phyloP scores from a whole-genome alignment of 345 rosid species.

The Dovyalis caffra region DNA sequence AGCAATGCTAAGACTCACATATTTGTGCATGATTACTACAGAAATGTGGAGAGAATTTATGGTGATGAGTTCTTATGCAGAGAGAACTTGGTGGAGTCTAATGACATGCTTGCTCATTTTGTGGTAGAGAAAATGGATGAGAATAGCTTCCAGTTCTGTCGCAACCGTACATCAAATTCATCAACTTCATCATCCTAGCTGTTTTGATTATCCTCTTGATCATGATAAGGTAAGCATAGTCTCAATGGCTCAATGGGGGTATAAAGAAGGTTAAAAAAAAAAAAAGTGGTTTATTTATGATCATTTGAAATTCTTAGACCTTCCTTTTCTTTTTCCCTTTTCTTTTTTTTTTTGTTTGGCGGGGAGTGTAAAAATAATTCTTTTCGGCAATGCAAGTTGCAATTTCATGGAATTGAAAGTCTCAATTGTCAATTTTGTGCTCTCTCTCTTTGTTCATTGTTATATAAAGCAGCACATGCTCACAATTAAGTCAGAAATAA shows the following conservation, averaged over 20 bases:
- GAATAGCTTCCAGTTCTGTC: constrained; percentile 54
- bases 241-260: constrained; percentile 1
- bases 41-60: constrained; percentile 67
- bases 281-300: constrained; percentile 16
- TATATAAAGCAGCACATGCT: too few relatives aligned
- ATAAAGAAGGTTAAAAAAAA: neutral
- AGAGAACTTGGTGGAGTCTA: constrained; percentile 68
- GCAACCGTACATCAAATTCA: constrained; percentile 26
- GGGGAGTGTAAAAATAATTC: constrained; percentile 19
- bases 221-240: neutral
- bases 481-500: neutral
- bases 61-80: constrained; percentile 88
- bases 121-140: constrained; percentile 77
- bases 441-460: neutral
- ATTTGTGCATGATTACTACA: constrained; percentile 81
- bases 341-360: neutral
- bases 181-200: constrained; percentile 5
- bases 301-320: constrained; percentile 7
- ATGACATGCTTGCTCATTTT: constrained; percentile 78
- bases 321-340: neutral
- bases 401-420: constrained; percentile 5
- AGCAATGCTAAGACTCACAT: constrained; percentile 76
- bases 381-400: constrained; percentile 19
- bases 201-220: neutral
- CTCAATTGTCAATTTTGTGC: neutral